Base-by-base conservation (phyloP, 2,329 filamentous ascomycete species). In the Apiospora aurea region DNA sequence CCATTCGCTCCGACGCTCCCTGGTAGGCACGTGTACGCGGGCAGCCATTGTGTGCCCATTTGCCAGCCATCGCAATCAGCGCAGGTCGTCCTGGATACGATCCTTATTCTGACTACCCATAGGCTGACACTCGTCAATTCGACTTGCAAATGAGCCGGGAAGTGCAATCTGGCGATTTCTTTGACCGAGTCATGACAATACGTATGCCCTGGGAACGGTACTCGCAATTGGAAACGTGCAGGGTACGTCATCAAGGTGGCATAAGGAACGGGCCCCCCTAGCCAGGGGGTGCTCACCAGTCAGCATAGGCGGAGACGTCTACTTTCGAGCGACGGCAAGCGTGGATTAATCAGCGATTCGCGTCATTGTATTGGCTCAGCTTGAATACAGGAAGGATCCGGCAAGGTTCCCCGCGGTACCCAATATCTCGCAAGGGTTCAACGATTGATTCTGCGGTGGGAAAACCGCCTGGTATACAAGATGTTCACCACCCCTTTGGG, bases 241-340 rank as follows among this genome's bases (percentile, higher is more conserved):
- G 57, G 57, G 53, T 61, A 61, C 53, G 53, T 61, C 53, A 61
- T 61, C 29, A 10, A 61, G 29, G 53, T 38, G 53, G 16, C 29
- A 38, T 38, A 34, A 61, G 16, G 26, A 61, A 34, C 18, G 57
- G 57, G 14, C 34, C 34, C 57, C 57, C 34, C 34, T 38, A n/a
- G 18, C 21, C 57, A 41, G 29, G 29, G 21, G 21, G 18, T 61
- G 57, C 29, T 64, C 53, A 61, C n/a, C 57, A 64, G 57, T 64
- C 57, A 64, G 57, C 57, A 64, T 41, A 18, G n/a, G 57, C 57
- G 34, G 57, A 64, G 57, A 64, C 34, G 21, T 61, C 2, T 61
- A 8, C 53, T 38, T 21, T 34, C 34, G 57, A 64, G 29, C 57
- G 57, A 41, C 57, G 57, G 41, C 57, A 64, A 14, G 34, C 34